These are phyloP conservation scores for Sanguinoderma infundibulare DNA, from an alignment of 1,284 basidiomycete genomes.

Conservation along the genomic window DNA sequence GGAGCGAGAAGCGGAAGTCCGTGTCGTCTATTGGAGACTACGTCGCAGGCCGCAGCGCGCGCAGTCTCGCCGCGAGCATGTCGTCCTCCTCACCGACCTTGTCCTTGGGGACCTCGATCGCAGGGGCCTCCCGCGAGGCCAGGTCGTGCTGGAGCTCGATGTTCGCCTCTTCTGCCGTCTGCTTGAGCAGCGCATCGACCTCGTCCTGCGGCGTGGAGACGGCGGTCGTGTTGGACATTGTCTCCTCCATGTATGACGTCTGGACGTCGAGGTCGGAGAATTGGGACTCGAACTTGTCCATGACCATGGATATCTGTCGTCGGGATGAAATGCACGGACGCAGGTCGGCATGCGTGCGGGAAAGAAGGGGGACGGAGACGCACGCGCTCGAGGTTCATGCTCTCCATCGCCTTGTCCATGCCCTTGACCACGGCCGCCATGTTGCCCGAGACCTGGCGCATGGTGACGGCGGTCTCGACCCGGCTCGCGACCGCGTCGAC, in stretches of 20 bases:
- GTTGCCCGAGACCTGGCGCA: slow-evolving; percentile 92
- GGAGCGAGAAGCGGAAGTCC: neutral
- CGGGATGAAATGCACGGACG: neutral
- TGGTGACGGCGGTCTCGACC: slow-evolving; percentile 99
- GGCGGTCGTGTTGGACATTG: slow-evolving; percentile 94
- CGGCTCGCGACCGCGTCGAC: slow-evolving; percentile 97
- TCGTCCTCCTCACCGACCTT: slow-evolving; percentile 78
- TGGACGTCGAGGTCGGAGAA: slow-evolving; percentile 98
- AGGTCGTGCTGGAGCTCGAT: slow-evolving; percentile 95
- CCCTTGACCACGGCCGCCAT: slow-evolving; percentile 97
- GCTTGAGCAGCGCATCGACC: slow-evolving; percentile 90
- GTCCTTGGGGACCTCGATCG: slow-evolving; percentile 62
- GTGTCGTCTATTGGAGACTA: slow-evolving; percentile 35
- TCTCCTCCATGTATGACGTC: slow-evolving; percentile 97
- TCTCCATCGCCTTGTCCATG: slow-evolving; percentile 99
- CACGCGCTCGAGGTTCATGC: slow-evolving; percentile 97
- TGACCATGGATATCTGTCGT: slow-evolving; percentile 91
- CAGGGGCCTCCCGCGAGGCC: slow-evolving; percentile 62
- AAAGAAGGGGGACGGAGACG: slow-evolving; percentile 33
- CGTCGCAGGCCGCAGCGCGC: slow-evolving; percentile 80
- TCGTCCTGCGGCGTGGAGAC: slow-evolving; percentile 96
- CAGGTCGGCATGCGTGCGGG: neutral
- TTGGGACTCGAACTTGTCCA: slow-evolving; percentile 99
- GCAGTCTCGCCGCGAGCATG: slow-evolving; percentile 78
- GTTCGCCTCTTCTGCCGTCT: slow-evolving; percentile 97